Evolutionary conservation across 345 rosid species (phyloP), one percentile per base, ranked within the genome.

Genomic region (Eucalyptus regnans): DNA sequence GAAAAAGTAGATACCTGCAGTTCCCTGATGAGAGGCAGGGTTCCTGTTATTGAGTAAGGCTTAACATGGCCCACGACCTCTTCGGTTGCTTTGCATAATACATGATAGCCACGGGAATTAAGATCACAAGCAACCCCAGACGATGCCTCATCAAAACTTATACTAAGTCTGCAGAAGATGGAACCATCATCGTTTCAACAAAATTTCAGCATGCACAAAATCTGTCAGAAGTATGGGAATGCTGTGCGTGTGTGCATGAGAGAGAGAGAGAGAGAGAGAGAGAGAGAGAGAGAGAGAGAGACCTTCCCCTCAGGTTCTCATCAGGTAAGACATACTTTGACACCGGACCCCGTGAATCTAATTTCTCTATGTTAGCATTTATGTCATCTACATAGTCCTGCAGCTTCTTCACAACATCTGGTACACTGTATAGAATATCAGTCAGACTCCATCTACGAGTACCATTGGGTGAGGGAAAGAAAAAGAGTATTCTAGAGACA

Each of bases 1-100:
- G 83, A 49, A 20, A 89, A 71, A 89, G 88, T 62, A 89, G 90
- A 92, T 87, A 96, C 99, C 93, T 98, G 94, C 88, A 98, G 92
- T 41, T 98, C 97, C 60, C 99, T 94, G 89, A 98, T 95, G 60
- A 98, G 96, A 89, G 99, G 99, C 92, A 98, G 91, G 93, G 93
- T 97, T 90, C 99, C 99, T 14, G 99, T 97, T 87, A 98, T 96
- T 2, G 99, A 96, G 95, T 94, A 98, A 86, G 99, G 99, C 90
- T 96, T 93, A 50, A 95, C 99, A 91, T 96, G 93, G 51, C 99
- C 99, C 51, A 98, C 98, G 51, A 93, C 98, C 89, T 95, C 96
- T 93, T 96, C 93, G 13, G 99, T 98, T 89, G 99, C 99, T 92
- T 97, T 95, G 91, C 96, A 96, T 87, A 97, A 89, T 80, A 96